Evolutionary conservation across 2,329 filamentous ascomycete species (phyloP).

Genomic region (Epichloe sylvatica): DNA sequence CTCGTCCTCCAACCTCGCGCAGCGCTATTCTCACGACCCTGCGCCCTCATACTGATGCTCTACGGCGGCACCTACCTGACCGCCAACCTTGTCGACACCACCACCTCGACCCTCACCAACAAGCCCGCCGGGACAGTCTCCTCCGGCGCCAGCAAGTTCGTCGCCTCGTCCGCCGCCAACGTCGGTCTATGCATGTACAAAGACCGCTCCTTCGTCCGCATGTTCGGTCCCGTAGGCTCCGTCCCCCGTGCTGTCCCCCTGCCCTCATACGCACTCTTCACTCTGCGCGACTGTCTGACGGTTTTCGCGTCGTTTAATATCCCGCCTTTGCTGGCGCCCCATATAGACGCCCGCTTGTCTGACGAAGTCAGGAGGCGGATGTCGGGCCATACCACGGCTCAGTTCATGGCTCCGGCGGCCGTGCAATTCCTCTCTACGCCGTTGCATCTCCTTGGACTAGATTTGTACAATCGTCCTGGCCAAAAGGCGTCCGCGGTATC

Average conservation of each 20-base stretch:
- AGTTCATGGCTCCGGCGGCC: slow-evolving; percentile 66
- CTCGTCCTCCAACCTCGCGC: slow-evolving; percentile 46
- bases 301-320: slow-evolving; percentile 90
- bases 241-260: slow-evolving; percentile 42
- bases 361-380: slow-evolving; percentile 31
- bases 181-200: slow-evolving; percentile 80
- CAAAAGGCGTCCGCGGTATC: slow-evolving; percentile 15
- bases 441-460: slow-evolving; percentile 70
- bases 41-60: slow-evolving; percentile 55
- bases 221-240: slow-evolving; percentile 54
- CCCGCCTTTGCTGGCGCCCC: slow-evolving; percentile 62
- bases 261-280: slow-evolving; percentile 65
- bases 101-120: slow-evolving; percentile 48
- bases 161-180: slow-evolving; percentile 67
- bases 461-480: slow-evolving; percentile 64
- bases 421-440: slow-evolving; percentile 73
- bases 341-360: slow-evolving; percentile 41
- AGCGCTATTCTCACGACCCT: slow-evolving; percentile 51
- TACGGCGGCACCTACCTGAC: slow-evolving; percentile 86
- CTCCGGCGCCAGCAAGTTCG: slow-evolving; percentile 66
- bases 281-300: slow-evolving; percentile 69
- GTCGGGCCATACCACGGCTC: slow-evolving; percentile 50
- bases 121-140: slow-evolving; percentile 50
- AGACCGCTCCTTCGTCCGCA: slow-evolving; percentile 68
- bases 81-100: slow-evolving; percentile 76